A percentile compares a stretch with the other conserved stretches of the same genome.
phyloP scores from a whole-genome alignment of 208 protist species.

The Trypanosomatidae sp. region DNA sequence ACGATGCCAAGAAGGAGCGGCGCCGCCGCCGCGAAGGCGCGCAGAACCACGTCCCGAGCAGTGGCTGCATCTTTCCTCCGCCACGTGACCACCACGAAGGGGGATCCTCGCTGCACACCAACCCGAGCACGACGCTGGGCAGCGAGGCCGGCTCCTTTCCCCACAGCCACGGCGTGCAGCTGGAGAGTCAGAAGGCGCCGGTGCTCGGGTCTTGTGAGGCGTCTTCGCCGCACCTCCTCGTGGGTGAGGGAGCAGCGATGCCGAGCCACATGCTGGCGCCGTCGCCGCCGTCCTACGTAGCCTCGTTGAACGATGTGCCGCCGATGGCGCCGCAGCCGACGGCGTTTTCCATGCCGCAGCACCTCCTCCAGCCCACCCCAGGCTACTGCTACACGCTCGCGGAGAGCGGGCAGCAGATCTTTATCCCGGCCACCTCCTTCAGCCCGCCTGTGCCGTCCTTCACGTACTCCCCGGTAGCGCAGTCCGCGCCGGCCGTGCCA shows the following conservation, averaged over 20 bases:
- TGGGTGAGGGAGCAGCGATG: no score
- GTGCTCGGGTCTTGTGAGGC: no score
- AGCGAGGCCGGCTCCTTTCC: slow-evolving; percentile 5
- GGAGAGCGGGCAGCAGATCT: slow-evolving; percentile 41
- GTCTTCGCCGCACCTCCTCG: no score
- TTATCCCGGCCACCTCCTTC: slow-evolving; percentile 35
- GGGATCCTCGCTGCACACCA: slow-evolving; percentile 8
- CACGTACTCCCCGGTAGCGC: slow-evolving; percentile 7
- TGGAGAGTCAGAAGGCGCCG: no score
- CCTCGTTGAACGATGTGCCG: slow-evolving; percentile 2
- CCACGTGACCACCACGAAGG: slow-evolving; percentile 20
- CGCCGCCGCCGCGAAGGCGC: slow-evolving; percentile 53
- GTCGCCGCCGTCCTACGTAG: slow-evolving; percentile 11
- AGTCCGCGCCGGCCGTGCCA: slow-evolving; percentile 8
- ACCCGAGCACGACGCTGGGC: slow-evolving; percentile 10
- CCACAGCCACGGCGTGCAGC: slow-evolving; percentile 12
- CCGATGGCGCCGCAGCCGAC: neutral
- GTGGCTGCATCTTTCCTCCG: slow-evolving; percentile 47
- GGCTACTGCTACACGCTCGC: slow-evolving; percentile 42
- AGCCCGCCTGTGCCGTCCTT: slow-evolving; percentile 2
- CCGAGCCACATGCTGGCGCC: neutral
- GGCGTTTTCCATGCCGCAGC: slow-evolving; percentile 18
- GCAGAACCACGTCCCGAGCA: slow-evolving; percentile 30
- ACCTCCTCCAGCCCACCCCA: slow-evolving; percentile 31
- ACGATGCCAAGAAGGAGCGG: slow-evolving; percentile 68